Percentiles rank a stretch among this genome's conserved stretches.
Conservation (phyloP, 2,329 filamentous ascomycete genomes). For the Botrytis galanthina region DNA sequence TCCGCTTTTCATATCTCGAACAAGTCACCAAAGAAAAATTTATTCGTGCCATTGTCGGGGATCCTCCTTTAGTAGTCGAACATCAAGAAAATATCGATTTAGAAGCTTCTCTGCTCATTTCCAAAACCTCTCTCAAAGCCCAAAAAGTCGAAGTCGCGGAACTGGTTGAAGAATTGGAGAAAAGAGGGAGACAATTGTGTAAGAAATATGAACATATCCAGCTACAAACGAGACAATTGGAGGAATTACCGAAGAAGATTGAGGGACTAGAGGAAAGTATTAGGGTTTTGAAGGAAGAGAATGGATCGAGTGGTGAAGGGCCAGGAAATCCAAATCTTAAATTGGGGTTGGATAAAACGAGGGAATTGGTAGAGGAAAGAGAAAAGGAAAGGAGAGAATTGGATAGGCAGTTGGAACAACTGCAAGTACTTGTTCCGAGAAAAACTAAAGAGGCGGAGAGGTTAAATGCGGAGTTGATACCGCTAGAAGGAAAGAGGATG, state of each 20-base stretch:
- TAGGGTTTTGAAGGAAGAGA: constrained; percentile 44
- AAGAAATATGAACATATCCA: constrained; percentile 51
- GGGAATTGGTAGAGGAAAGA: constrained; percentile 50
- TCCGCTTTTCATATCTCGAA: constrained; percentile 96
- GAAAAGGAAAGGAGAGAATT: constrained; percentile 54
- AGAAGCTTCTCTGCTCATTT: constrained; percentile 64
- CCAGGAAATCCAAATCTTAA: constrained; percentile 43
- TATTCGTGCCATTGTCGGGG: constrained; percentile 85
- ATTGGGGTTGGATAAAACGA: constrained; percentile 57
- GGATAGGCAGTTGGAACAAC: constrained; percentile 61
- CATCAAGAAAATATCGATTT: constrained; percentile 78
- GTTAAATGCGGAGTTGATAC: constrained; percentile 64
- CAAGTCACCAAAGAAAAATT: constrained; percentile 99
- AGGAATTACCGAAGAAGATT: constrained; percentile 52
- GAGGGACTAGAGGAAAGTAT: constrained; percentile 50
- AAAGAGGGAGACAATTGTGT: constrained; percentile 57
- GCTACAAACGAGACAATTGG: constrained; percentile 48
- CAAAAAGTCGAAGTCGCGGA: constrained; percentile 76
- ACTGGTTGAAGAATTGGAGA: constrained; percentile 71
- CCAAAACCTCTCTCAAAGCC: constrained; percentile 74
- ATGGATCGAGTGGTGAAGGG: constrained; percentile 42
- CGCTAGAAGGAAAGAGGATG: constrained; percentile 64
- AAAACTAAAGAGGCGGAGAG: constrained; percentile 67
- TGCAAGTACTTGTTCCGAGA: constrained; percentile 60
- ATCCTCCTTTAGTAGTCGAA: constrained; percentile 82